A percentile compares a stretch with the other conserved stretches of the same genome.
phyloP scores from a whole-genome alignment of 2,329 filamentous ascomycete species.

The Scytalidium lignicola region DNA sequence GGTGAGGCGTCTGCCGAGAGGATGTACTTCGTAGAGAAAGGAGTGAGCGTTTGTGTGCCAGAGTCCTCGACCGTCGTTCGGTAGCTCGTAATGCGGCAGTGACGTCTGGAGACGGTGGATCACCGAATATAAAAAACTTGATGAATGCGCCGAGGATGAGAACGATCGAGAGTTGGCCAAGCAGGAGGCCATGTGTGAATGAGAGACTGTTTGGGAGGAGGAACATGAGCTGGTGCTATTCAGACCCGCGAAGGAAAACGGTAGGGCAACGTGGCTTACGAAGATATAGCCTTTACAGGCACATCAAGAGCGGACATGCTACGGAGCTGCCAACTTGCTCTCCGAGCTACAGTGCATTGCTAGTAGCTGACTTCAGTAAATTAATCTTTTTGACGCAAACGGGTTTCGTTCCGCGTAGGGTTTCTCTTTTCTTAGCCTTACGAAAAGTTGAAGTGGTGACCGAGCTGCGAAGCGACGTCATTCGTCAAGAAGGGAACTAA shows the following conservation, averaged over 20 bases:
- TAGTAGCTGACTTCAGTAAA: neutral
- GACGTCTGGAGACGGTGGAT: slow-evolving; percentile 77
- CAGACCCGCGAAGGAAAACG: neutral
- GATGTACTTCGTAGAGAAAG: slow-evolving; percentile 50
- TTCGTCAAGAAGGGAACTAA: neutral
- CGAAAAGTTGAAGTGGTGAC: too few relatives aligned
- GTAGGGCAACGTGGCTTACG: slow-evolving; percentile 27
- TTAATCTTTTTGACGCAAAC: neutral
- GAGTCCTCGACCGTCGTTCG: slow-evolving; percentile 66
- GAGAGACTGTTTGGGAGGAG: slow-evolving; percentile 54
- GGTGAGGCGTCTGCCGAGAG: slow-evolving; percentile 18
- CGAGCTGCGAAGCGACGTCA: neutral
- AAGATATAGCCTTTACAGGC: slow-evolving; percentile 30
- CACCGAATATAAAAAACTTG: slow-evolving; percentile 99
- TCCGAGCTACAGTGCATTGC: neutral
- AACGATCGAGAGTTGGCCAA: slow-evolving; percentile 90
- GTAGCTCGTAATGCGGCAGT: slow-evolving; percentile 71
- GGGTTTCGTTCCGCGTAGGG: too few relatives aligned
- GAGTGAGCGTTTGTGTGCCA: slow-evolving; percentile 71
- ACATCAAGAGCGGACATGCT: slow-evolving; percentile 14
- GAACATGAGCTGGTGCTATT: slow-evolving; percentile 3
- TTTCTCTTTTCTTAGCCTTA: too few relatives aligned
- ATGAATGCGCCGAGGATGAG: slow-evolving; percentile 91
- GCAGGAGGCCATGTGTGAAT: slow-evolving; percentile 88
- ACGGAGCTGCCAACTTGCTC: neutral